Conservation (phyloP, 768 basidiomycete species). For the Rhizopogon vesiculosus region DNA sequence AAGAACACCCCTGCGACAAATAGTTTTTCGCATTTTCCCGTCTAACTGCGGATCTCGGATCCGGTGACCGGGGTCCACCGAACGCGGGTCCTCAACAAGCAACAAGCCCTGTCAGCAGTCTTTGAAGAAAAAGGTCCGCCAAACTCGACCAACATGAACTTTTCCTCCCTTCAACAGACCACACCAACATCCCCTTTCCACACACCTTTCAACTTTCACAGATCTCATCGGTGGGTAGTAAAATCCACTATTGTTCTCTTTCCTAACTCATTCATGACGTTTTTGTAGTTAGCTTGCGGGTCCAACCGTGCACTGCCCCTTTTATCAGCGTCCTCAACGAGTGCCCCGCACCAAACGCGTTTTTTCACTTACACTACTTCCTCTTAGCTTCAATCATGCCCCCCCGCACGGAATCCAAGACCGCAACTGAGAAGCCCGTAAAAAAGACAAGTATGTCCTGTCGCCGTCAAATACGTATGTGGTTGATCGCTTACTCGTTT, state of each 20-base stretch:
- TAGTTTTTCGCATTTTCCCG: background rate
- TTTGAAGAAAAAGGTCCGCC: slow-evolving; percentile 47
- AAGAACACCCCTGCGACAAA: background rate
- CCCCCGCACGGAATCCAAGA: slow-evolving; percentile 36
- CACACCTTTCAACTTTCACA: slow-evolving; percentile 5
- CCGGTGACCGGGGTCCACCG: slow-evolving; percentile 21
- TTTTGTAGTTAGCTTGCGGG: slow-evolving; percentile 2
- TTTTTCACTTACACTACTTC: slow-evolving; percentile 6
- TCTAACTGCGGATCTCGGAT: background rate
- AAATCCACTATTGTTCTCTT: background rate
- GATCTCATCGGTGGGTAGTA: slow-evolving; percentile 9
- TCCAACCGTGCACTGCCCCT: slow-evolving; percentile 19
- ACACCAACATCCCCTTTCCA: slow-evolving; percentile 24
- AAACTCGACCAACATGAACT: slow-evolving; percentile 46
- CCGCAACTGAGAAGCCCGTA: slow-evolving; percentile 40
- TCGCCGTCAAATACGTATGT: slow-evolving; percentile 13
- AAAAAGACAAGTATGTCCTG: slow-evolving; percentile 48
- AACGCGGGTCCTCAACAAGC: slow-evolving; percentile 15
- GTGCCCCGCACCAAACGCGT: slow-evolving; percentile 11
- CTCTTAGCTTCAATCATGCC: slow-evolving; percentile 32
- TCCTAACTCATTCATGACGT: slow-evolving; percentile 5
- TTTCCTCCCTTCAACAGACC: slow-evolving; percentile 38
- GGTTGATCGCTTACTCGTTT: slow-evolving; percentile 11
- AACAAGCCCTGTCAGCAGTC: slow-evolving; percentile 18
- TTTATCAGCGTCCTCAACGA: slow-evolving; percentile 24